phyloP scores from a whole-genome alignment of 1,284 basidiomycete species.

The Phenoliferia sp. region DNA sequence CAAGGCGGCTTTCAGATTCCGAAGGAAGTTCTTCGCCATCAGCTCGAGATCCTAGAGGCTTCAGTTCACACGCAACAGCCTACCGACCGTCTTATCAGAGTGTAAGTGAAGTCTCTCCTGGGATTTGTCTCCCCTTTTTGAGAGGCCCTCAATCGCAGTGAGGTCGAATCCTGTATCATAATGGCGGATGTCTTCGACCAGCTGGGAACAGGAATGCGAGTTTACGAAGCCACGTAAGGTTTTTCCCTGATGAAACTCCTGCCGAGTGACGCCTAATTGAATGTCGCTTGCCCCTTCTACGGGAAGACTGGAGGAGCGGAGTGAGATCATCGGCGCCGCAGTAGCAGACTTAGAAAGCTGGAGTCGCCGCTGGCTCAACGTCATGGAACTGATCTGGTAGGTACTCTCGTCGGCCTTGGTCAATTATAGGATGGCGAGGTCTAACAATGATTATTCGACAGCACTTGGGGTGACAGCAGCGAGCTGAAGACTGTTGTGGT shows the following conservation, averaged over 20 bases:
- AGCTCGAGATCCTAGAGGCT: constrained; percentile 16
- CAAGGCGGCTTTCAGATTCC: constrained; percentile 8
- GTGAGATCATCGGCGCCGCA: constrained; percentile 6
- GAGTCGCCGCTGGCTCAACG: constrained; percentile 3
- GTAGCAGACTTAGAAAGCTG: constrained; percentile 9
- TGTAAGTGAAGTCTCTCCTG: constrained; percentile 5
- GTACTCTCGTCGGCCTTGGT: constrained; percentile 15
- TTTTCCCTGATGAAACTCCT: not conserved
- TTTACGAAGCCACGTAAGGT: not conserved
- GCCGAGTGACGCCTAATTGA: too few species aligned
- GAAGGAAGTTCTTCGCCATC: constrained; percentile 9
- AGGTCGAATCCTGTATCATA: constrained; percentile 22
- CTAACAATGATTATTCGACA: not conserved
- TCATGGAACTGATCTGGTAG: constrained; percentile 10
- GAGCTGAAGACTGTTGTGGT: constrained; percentile 17
- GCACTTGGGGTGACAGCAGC: constrained; percentile 22
- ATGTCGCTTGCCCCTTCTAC: too few species aligned
- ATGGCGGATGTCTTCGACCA: constrained; percentile 14
- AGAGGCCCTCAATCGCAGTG: too few species aligned
- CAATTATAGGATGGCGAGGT: constrained; percentile 7
- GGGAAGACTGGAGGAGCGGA: not conserved
- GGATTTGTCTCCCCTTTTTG: not conserved
- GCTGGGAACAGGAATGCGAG: constrained; percentile 15
- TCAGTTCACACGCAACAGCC: constrained; percentile 13
- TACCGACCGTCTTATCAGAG: constrained; percentile 17